These are phyloP conservation scores for Hibiscus mutabilis DNA, from an alignment of 345 rosid genomes.

Conservation along the genomic window DNA sequence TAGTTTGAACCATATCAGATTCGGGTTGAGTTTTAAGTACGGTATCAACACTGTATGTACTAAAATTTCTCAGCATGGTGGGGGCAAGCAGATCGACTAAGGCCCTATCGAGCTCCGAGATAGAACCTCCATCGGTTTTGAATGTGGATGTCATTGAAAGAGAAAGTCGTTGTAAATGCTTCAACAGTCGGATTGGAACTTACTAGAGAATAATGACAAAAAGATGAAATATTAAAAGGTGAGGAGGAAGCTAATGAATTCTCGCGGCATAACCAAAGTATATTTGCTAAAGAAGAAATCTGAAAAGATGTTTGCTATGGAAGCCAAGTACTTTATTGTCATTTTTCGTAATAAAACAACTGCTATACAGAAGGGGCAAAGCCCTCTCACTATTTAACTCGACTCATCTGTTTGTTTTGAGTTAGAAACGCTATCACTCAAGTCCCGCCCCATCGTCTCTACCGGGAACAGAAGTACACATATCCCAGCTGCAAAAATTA, in stretches of 20 bases:
- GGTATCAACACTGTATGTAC: too few species aligned
- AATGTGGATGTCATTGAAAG: too few species aligned
- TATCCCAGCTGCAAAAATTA: constrained; percentile 54
- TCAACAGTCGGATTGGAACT: background rate
- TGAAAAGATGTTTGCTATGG: background rate
- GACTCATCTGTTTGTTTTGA: constrained; percentile 13
- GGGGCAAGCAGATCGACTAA: background rate
- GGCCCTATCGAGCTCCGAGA: background rate
- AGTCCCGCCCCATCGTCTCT: constrained; percentile 74
- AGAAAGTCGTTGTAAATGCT: background rate
- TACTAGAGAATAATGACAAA: too few species aligned
- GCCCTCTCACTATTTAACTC: background rate
- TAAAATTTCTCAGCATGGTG: background rate
- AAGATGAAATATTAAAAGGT: too few species aligned
- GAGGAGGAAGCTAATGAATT: background rate
- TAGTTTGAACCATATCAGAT: background rate
- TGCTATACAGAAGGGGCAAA: background rate
- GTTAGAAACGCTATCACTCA: constrained; percentile 42
- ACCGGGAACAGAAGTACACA: constrained; percentile 67
- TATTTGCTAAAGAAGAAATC: background rate
- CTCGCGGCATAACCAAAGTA: background rate
- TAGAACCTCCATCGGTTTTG: too few species aligned
- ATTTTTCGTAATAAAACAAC: background rate
- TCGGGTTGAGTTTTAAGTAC: background rate
- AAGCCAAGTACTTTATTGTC: background rate